These are phyloP conservation scores for Chalciporus pseudorubinellus DNA, from an alignment of 768 basidiomycete species.

Conservation along the genomic window DNA sequence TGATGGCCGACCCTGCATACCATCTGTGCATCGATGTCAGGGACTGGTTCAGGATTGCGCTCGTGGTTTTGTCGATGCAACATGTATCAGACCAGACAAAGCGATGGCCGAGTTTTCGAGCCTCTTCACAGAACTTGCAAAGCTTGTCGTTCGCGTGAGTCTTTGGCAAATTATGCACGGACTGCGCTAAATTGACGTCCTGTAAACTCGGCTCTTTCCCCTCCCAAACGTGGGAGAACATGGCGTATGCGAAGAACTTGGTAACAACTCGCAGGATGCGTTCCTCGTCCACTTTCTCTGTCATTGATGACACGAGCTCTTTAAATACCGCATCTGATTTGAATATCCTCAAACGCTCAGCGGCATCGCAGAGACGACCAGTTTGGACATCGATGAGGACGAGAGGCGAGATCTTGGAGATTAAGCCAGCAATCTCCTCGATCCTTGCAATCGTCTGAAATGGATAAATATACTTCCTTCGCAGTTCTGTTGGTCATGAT, in stretches of 20 bases:
- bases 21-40: not conserved
- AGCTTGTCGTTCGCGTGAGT: not conserved
- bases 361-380: not conserved
- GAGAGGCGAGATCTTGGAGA: not conserved
- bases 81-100: not conserved
- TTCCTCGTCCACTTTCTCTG: not conserved
- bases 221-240: slow-evolving; percentile 1
- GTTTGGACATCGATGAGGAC: slow-evolving; percentile 8
- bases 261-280: not conserved
- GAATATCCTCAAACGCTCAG: not conserved
- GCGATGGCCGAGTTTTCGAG: not conserved
- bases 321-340: not conserved
- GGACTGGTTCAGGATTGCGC: not conserved
- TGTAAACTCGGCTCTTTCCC: not conserved
- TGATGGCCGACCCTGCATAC: not conserved
- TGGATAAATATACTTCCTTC: not conserved
- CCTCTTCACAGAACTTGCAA: not conserved
- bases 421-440: not conserved
- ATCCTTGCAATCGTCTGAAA: not conserved
- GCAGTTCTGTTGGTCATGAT: not conserved
- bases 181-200: not conserved
- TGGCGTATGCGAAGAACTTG: not conserved
- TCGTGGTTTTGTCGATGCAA: slow-evolving; percentile 1
- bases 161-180: too few relatives aligned
- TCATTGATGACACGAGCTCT: not conserved